Evolutionary conservation across 345 rosid species (phyloP), one percentile per base, ranked within the genome.

Genomic region (Eucalyptus cloeziana): DNA sequence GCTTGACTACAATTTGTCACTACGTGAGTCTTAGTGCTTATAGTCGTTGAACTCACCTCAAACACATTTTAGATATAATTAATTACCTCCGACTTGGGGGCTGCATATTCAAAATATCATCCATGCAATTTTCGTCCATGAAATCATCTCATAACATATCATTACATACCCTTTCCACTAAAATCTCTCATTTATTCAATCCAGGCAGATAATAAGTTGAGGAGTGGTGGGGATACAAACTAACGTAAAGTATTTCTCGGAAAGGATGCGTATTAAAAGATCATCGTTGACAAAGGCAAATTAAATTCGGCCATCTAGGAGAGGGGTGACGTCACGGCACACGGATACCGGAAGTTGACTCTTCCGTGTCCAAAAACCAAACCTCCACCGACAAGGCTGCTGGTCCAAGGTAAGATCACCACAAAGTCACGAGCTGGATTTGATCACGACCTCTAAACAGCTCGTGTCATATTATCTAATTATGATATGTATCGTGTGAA

Each of bases 21-120:
- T 13, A 10, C 13, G 10, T 27, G 76, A 64, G 76, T n/a, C 17
- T 64, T 15, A n/a, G 76, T 17, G 33, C 19, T 64, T n/a, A n/a
- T 64, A 3, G n/a, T n/a, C 3, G 5, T 0, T 0, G 5, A 1
- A 64, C 76, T n/a, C 33, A 1, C 5, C 76, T 64, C 21, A 1
- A 2, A n/a, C 40, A 64, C 5, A 1, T 14, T n/a, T 64, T 64
- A 40, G 76, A 30, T 62, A 15, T 21, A 52, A 52, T 19, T 62
- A 62, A 14, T 62, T 62, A 62, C 33, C 71, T 62, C 17, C 5
- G 5, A 30, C 31, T 62, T 7, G 71, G 33, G 71, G 9, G 67
- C 31, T 62, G 71, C 17, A 62, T 62, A 30, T 30, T 62, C 71
- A 52, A 62, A 62, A 13, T 62, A 30, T 13, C 31, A 62, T 13